These are phyloP conservation scores for Pseudogymnoascus sp. DNA, from an alignment of 2,329 filamentous ascomycete species.

Conservation along the genomic window DNA sequence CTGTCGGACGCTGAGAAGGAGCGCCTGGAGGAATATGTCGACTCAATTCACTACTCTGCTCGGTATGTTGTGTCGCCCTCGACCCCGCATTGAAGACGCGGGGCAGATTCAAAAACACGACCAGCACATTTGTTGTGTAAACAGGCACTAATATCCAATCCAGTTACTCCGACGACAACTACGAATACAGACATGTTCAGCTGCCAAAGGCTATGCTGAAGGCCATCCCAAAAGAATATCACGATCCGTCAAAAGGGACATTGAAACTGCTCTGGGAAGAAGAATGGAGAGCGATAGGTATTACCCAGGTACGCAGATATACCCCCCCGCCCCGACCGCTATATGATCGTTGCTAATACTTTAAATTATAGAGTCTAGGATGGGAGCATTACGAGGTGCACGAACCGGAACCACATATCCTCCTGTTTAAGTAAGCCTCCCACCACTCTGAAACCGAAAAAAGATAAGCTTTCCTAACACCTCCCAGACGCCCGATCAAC, in stretches of 20 bases:
- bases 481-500: not conserved
- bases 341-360: conserved; percentile 13
- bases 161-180: conserved; percentile 89
- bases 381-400: conserved; percentile 99
- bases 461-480: not conserved
- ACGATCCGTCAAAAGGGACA: conserved; percentile 80
- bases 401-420: conserved; percentile 95
- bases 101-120: not conserved
- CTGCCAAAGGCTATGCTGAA: conserved; percentile 98
- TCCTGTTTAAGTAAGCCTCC: conserved; percentile 78
- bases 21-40: conserved; percentile 82
- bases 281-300: conserved; percentile 93
- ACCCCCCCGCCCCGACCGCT: not conserved
- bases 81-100: not conserved
- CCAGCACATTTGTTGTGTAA: not conserved
- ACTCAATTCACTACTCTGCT: conserved; percentile 90
- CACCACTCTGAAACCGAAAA: not conserved
- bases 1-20: conserved; percentile 75
- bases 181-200: conserved; percentile 96
- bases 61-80: conserved; percentile 49
- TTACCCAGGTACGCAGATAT: conserved; percentile 69
- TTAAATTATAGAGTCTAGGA: conserved; percentile 66
- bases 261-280: conserved; percentile 97
- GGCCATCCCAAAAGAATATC: conserved; percentile 89
- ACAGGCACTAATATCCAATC: conserved; percentile 17